Base-by-base conservation (phyloP, 2,329 filamentous ascomycete genomes). In the Paracamarosporium sp. region DNA sequence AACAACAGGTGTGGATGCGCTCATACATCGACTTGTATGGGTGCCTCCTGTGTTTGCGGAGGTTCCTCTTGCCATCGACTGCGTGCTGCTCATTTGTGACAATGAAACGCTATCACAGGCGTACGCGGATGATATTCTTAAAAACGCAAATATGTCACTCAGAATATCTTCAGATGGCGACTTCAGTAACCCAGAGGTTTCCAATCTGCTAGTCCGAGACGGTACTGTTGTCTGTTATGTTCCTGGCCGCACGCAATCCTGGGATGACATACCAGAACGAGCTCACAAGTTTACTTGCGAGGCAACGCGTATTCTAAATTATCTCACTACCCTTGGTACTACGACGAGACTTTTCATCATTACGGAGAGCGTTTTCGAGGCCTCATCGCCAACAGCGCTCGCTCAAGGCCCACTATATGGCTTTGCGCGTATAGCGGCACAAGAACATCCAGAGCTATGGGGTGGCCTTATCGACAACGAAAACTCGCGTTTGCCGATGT, bases 1-100 rank as follows among this genome's bases (percentile, higher is more conserved):
- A 8, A 70, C 62, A 30, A 56, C 20, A 22, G 51, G 61, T 15
- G 54, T 74, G 1, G 70, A 74, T 9, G 66, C 71, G 20, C 63
- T 80, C 0, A 74, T 78, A 8, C 76, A 80, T 57, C 67, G 68
- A 13, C 43, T 80, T 4, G 69, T 74, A 6, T 80, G 78, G 78
- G 62, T 76, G 4, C 75, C 78, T 11, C 74, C 73, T 1, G 59
- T 46, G 6, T 69, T 76, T 5, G 58, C 71, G 0, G 74, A 78
- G 53, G 65, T 70, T n/a, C 69, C 73, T 2, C 48, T 74, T 3
- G 17, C 52, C 1, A 57, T 74, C 13, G 57, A 56, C 2, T 56
- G 71, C 8, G 65, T 69, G 5, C 55, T 74, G 12, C 51, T 77
- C 9, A 55, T 76, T 3, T 73, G 53, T 3, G 61, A 67, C 12